phyloP scores from a whole-genome alignment of 495 filamentous ascomycete species.

The Neurospora sp. region DNA sequence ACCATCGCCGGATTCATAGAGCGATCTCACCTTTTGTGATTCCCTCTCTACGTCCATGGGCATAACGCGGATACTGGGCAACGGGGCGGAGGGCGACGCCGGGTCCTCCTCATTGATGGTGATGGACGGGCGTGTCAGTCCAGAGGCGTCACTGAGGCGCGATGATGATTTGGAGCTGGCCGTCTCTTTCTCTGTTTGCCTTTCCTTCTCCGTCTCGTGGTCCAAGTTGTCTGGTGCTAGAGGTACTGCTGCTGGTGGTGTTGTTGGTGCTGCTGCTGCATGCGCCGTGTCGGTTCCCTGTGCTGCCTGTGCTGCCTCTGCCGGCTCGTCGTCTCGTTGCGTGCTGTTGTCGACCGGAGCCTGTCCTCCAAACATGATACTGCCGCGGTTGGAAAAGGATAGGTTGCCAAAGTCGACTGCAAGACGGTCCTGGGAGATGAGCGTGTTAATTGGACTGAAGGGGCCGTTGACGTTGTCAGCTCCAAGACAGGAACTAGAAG shows the following conservation, averaged over 20 bases:
- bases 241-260: neutral
- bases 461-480: neutral
- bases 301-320: neutral
- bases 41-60: constrained; percentile 78
- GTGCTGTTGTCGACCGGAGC: constrained; percentile 1
- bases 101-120: constrained; percentile 7
- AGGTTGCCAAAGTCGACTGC: constrained; percentile 40
- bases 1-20: constrained; percentile 70
- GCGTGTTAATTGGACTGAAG: constrained; percentile 39
- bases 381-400: constrained; percentile 52
- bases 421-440: constrained; percentile 42
- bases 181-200: neutral
- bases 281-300: neutral
- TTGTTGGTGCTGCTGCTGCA: neutral
- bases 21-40: constrained; percentile 78
- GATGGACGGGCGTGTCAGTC: neutral
- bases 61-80: constrained; percentile 43
- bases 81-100: constrained; percentile 2
- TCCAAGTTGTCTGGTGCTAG: neutral
- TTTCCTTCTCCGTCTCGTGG: neutral
- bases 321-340: neutral
- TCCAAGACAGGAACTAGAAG: neutral
- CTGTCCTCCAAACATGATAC: constrained; percentile 48
- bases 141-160: neutral
- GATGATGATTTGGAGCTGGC: neutral